Conservation (phyloP, 2,329 filamentous ascomycete species). For the Claviceps sp. region DNA sequence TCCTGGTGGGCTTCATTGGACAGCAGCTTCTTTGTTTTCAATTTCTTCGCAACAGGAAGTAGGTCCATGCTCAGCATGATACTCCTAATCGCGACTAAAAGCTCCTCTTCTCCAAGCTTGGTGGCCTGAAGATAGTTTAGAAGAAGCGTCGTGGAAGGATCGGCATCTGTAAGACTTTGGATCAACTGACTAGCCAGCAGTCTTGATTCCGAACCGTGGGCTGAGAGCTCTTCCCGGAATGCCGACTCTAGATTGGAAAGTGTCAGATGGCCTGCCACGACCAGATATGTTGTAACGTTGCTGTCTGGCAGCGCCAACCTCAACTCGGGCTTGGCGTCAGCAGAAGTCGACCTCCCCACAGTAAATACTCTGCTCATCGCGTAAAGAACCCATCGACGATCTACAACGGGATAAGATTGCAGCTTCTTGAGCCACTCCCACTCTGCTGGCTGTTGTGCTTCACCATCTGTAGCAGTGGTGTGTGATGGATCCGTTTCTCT, state of each 20-base stretch:
- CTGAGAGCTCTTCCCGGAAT: constrained; percentile 34
- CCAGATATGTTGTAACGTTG: constrained; percentile 44
- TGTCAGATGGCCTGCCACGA: constrained; percentile 47
- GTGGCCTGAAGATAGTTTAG: constrained; percentile 52
- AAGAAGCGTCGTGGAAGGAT: constrained; percentile 54
- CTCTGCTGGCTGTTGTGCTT: constrained; percentile 21
- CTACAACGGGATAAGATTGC: constrained; percentile 37
- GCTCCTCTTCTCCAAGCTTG: constrained; percentile 50
- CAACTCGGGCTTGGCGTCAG: constrained; percentile 19
- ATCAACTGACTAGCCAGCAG: constrained; percentile 48
- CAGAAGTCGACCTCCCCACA: constrained; percentile 31
- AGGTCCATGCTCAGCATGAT: constrained; percentile 58
- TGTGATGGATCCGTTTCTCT: constrained; percentile 4
- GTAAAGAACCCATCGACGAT: constrained; percentile 53
- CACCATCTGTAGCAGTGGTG: constrained; percentile 8
- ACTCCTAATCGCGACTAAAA: constrained; percentile 51
- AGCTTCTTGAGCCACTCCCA: constrained; percentile 38
- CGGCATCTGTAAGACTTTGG: constrained; percentile 47
- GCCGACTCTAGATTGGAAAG: constrained; percentile 44
- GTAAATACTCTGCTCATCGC: constrained; percentile 49
- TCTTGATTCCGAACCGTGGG: constrained; percentile 29
- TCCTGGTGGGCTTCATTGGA: constrained; percentile 14
- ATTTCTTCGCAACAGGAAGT: constrained; percentile 28
- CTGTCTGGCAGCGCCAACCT: constrained; percentile 32
- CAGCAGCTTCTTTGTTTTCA: constrained; percentile 19